Percentiles rank a stretch among this genome's conserved stretches.
Evolutionary conservation across 257 asterid species (phyloP).

Genomic region (Coffea eugenioides): DNA sequence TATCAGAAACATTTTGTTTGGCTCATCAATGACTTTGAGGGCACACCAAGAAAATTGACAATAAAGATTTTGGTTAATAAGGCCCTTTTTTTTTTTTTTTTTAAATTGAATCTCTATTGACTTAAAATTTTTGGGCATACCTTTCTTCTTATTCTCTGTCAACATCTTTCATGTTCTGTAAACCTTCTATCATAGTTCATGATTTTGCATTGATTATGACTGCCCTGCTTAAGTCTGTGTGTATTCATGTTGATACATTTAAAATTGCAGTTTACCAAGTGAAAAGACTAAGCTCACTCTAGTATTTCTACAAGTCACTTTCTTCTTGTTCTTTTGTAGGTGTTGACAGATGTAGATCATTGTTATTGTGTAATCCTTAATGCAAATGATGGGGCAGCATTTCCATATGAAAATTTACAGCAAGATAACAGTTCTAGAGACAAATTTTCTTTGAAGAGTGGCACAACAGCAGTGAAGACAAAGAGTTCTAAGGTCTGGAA

Average conservation of each 20-base stretch:
- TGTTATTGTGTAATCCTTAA: conserved; percentile 92
- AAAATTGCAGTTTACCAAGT: not conserved
- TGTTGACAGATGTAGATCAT: conserved; percentile 91
- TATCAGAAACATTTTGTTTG: not conserved
- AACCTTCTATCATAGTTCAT: not conserved
- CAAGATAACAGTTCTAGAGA: conserved; percentile 35
- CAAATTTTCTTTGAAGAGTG: conserved; percentile 41
- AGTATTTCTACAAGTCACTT: not conserved
- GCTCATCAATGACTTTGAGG: not conserved
- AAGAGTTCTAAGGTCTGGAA: conserved; percentile 71
- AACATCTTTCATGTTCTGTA: not conserved
- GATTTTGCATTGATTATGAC: not conserved
- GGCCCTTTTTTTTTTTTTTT: too few relatives aligned
- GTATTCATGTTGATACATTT: not conserved
- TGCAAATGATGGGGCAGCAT: conserved; percentile 91
- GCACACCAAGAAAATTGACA: not conserved
- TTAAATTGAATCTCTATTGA: not conserved
- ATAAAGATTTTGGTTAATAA: not conserved
- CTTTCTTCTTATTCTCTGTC: not conserved
- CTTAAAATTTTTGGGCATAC: not conserved
- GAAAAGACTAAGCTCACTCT: not conserved
- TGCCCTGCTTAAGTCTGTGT: not conserved
- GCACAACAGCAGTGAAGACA: conserved; percentile 44
- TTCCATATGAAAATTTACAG: conserved; percentile 54
- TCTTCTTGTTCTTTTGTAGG: conserved; percentile 46